Base-by-base conservation (phyloP, 352 stramenopile species). In the Thalassiosira exigua region DNA sequence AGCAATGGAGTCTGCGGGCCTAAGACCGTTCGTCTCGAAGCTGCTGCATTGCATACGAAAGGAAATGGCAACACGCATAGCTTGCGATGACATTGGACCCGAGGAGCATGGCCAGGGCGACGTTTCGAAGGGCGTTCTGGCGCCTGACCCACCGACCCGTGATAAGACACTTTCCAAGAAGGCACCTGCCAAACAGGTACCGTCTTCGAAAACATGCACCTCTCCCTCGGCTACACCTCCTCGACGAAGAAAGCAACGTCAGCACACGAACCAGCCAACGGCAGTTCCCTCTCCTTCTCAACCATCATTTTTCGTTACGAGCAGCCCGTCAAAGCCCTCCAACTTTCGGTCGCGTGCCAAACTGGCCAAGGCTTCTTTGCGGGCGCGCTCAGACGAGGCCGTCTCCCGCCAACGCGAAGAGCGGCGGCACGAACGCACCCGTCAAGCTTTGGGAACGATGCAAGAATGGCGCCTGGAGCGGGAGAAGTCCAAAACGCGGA, bases 301-400 rank as follows among this genome's bases (percentile, higher is more conserved):
- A 42, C 26, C 36, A 29, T 70, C 69, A 39, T 82, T 76, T 26
- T 72, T 82, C 30, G 44, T 78, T 22, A 46, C 66, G n/a, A 81
- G 22, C 59, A 73, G 50, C 53, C 59, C 66, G 4, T 17, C 53
- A 3, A 75, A 65, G 21, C 14, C 52, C n/a, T 75, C 67, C 26
- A 82, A 51, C 52, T 82, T 82, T 65, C 51, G 41, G 65, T 78
- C 66, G 36, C 62, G 74, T n/a, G 54, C 68, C 21, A 73, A 74
- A 46, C 30, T 29, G n/a, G 74, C 59, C 30, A 67, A 69, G 19
- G 66, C 61, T 44, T 69, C 74, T 3, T 39, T 82, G 12, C 27
- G 52, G 32, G 58, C 66, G 46, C 66, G 67, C 27, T 67, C 66
- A 19, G 22, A 74, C n/a, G 59, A 73, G 22, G 65, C 64, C 39